Conservation (phyloP, 345 rosid species). For the Turritis glabra region DNA sequence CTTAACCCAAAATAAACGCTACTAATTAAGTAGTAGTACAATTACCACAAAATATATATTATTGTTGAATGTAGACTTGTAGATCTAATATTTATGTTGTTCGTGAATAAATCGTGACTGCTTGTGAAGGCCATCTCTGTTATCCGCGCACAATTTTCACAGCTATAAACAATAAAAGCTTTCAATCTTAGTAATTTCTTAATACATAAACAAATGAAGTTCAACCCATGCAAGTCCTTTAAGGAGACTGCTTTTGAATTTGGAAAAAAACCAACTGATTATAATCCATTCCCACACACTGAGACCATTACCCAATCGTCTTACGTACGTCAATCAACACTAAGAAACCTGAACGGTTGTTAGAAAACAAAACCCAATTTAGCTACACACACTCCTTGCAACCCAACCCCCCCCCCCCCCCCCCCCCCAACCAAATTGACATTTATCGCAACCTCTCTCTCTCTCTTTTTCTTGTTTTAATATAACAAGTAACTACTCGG, state of each 20-base stretch:
- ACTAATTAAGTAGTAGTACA: too few species aligned
- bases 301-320: slow-evolving; percentile 22
- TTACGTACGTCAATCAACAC: slow-evolving; percentile 30
- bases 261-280: not conserved
- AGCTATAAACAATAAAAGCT: not conserved
- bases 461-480: slow-evolving; percentile 11
- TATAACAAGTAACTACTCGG: slow-evolving; percentile 22
- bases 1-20: too few species aligned
- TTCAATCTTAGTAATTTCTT: not conserved
- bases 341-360: not conserved
- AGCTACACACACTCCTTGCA: slow-evolving; percentile 27
- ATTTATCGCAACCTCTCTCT: not conserved
- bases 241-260: not conserved
- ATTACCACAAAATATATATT: too few species aligned
- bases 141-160: not conserved
- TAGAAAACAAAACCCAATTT: slow-evolving; percentile 23
- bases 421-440: not conserved
- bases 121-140: not conserved
- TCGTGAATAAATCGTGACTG: not conserved
- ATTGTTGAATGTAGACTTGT: not conserved
- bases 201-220: not conserved
- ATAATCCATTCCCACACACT: slow-evolving; percentile 15
- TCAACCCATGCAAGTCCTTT: not conserved
- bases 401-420: slow-evolving; percentile 10
- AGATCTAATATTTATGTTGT: not conserved